Percentiles rank a stretch among this genome's conserved stretches.
Evolutionary conservation across 1,139 yeast genomes (phyloP).

Genomic region (Suhomyces choctaworum): DNA sequence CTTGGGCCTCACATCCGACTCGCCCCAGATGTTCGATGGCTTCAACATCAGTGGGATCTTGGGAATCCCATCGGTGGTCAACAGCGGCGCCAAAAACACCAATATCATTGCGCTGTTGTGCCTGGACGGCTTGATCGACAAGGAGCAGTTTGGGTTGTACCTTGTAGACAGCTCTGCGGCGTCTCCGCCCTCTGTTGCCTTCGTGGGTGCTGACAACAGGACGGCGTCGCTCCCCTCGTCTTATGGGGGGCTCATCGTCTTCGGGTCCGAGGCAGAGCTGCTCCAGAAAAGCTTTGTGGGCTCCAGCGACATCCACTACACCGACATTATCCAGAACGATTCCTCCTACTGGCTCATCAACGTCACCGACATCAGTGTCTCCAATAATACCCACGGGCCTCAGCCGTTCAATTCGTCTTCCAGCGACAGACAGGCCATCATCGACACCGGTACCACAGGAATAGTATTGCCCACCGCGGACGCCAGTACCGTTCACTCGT

Average conservation of each 20-base stretch:
- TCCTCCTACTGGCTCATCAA: constrained; percentile 55
- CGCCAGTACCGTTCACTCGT: constrained; percentile 51
- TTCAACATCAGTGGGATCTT: constrained; percentile 62
- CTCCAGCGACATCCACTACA: constrained; percentile 25
- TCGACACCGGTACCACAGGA: constrained; percentile 71
- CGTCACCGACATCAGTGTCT: constrained; percentile 36
- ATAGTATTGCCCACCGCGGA: constrained; percentile 57
- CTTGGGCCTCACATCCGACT: constrained; percentile 55
- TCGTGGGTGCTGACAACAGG: constrained; percentile 7
- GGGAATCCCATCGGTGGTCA: constrained; percentile 46
- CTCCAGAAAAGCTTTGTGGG: constrained; percentile 4
- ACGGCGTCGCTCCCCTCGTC: constrained; percentile 4
- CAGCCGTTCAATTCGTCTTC: constrained; percentile 4
- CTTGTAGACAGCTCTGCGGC: constrained; percentile 20
- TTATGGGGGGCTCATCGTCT: constrained; percentile 30
- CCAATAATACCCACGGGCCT: constrained; percentile 23
- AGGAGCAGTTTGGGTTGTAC: constrained; percentile 25
- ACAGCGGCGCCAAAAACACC: constrained; percentile 5
- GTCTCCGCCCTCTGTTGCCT: constrained; percentile 17
- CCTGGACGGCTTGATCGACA: constrained; percentile 19
- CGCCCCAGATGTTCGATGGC: constrained; percentile 53
- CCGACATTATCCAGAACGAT: constrained; percentile 37
- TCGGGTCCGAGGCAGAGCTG: constrained; percentile 26
- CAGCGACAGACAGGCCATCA: constrained; percentile 44
- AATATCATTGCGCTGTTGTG: constrained; percentile 27